Conservation (phyloP, 495 filamentous ascomycete species). For the Cercophora sp. region DNA sequence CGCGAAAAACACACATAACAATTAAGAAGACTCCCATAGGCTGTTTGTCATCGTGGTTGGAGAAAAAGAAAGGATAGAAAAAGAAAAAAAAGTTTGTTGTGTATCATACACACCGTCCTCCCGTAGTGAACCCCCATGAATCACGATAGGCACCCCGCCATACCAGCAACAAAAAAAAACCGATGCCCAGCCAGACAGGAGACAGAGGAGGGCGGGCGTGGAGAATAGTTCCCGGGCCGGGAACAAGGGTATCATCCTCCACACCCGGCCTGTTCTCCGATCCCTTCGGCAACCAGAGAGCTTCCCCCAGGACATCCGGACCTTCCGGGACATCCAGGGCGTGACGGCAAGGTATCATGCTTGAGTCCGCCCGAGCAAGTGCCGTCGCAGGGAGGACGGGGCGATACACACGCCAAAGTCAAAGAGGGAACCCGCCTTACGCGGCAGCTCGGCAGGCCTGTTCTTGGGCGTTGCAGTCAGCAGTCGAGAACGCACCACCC, state of each 20-base stretch:
- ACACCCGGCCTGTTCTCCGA: too few relatives aligned
- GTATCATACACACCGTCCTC: slow-evolving; percentile 14
- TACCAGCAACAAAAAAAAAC: too few relatives aligned
- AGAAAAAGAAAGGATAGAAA: slow-evolving; percentile 5
- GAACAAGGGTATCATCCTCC: too few relatives aligned
- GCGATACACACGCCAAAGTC: slow-evolving; percentile 1
- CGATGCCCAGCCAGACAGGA: too few relatives aligned
- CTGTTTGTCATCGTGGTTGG: slow-evolving; percentile 8
- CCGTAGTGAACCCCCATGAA: too few relatives aligned
- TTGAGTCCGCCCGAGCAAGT: neutral
- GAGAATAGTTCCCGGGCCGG: too few relatives aligned
- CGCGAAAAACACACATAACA: slow-evolving; percentile 3
- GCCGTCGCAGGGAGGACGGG: slow-evolving; percentile 1
- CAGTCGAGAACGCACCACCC: slow-evolving; percentile 27
- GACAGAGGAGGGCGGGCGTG: too few relatives aligned
- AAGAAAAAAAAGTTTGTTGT: slow-evolving; percentile 4
- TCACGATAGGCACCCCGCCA: too few relatives aligned
- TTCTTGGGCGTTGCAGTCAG: slow-evolving; percentile 45
- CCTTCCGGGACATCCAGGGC: neutral
- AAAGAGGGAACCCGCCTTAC: neutral
- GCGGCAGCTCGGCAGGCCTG: slow-evolving; percentile 24
- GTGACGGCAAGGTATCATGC: neutral
- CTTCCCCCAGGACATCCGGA: neutral
- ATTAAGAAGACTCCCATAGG: too few relatives aligned
- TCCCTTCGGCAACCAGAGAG: neutral